Evolutionary conservation across 768 basidiomycete genomes (phyloP), one percentile per base, ranked within the genome.

Genomic region (Tulasnella sp.): DNA sequence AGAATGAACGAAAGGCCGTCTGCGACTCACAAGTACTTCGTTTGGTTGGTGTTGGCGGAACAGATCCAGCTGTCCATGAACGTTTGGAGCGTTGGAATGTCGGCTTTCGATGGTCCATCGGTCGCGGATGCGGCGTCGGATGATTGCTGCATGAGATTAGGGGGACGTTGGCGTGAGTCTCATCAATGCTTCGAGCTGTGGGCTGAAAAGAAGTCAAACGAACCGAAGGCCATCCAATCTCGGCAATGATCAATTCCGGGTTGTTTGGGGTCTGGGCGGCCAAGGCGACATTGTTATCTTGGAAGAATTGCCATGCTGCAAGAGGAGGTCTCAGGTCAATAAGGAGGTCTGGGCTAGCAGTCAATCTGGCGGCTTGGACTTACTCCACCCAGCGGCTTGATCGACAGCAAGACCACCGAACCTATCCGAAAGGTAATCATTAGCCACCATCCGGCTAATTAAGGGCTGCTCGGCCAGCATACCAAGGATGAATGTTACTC

Each of bases 41-140:
- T 96, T 18, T 89, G 89, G 81, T 96, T 96, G 24, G 84, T 80
- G 84, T 96, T 98, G 0, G 97, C 93, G 83, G 91, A 89, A 83
- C 97, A 99, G 10, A 96, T 91, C 82, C 95, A 99, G 0, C 89
- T 91, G 84, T 99, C 88, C 80, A 99, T 83, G 88, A 94, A 99
- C 24, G 84, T 90, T 89, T 98, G 85, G 42, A 87, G 80, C 36
- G 85, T 86, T 7, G 84, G 84, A 14, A 86, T 80, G 58, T 90
- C 91, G 10, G 95, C 92, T 19, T 83, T 82, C 8, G 91, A 92
- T 18, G 91, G 89, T 0, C 95, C 95, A 83, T 95, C 91, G 78
- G 86, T 91, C 40, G 85, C 89, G 81, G 90, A 89, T 24, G 86
- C 87, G 4, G 82, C 86, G 80, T 91, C 89, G 5, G 90, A 91